Evolutionary conservation across 108 stramenopile species (phyloP), one percentile per base, ranked within the genome.

Genomic region (Conticribra guillardii): DNA sequence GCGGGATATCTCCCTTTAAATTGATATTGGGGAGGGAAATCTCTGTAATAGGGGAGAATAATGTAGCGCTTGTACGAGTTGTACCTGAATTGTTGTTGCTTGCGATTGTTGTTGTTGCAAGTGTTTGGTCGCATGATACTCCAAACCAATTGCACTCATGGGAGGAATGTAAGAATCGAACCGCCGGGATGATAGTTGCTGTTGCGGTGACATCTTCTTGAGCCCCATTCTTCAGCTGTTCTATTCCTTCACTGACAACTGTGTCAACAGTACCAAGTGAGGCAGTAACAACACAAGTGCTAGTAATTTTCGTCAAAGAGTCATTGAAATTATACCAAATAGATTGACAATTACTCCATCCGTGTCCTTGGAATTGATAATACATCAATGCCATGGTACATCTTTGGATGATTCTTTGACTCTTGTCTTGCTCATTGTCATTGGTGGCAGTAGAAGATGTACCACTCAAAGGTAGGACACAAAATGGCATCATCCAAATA

Each of bases 91-190:
- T 55, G 17, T 45, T 26, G 28, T 58, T 66, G 2, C 27, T 24
- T 17, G 55, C 29, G n/a, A 26, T 31, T n/a, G n/a, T n/a, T n/a
- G n/a, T n/a, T n/a, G n/a, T n/a, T n/a, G n/a, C n/a, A n/a, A n/a
- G n/a, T n/a, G n/a, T n/a, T 29, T 54, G 67, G 24, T 75, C 69
- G 47, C 87, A 88, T n/a, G 73, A 59, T 26, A 85, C 51, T 21
- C 87, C 87, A 67, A 57, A 85, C 87, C 87, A 88, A 29, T 50
- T 57, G 49, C 87, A 88, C 64, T 88, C 85, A 53, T 84, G 74
- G 1, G 52, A 14, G 17, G 26, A 70, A 45, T 61, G 57, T 51
- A 88, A 56, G 51, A 80, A 86, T 11, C 80, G 74, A 23, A 67
- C 51, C 11, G 57, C 49, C 31, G 56, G 9, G n/a, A n/a, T n/a